Conservation (phyloP, 164 flowering plant genomes). For the Annona squamosa region DNA sequence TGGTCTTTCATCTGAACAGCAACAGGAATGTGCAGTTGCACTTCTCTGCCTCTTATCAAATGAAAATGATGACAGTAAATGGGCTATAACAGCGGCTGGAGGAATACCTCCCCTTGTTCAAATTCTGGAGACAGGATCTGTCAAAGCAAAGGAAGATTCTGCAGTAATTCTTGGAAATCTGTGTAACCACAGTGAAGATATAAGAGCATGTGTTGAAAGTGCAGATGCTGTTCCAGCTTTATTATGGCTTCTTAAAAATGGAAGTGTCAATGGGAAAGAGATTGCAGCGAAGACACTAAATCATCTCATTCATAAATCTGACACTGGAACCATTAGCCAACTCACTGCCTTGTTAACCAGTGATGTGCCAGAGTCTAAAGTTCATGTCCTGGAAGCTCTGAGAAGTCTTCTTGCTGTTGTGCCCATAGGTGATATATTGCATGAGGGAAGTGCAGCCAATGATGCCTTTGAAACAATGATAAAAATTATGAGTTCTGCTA, state of each 20-base stretch:
- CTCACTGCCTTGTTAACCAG: conserved; percentile 84
- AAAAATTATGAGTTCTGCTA: conserved; percentile 64
- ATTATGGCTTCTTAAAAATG: conserved; percentile 91
- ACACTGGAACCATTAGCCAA: conserved; percentile 92
- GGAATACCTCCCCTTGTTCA: conserved; percentile 99
- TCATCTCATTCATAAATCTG: conserved; percentile 93
- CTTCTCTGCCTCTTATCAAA: conserved; percentile 74
- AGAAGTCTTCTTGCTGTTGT: conserved; percentile 86
- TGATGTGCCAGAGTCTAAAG: conserved; percentile 93
- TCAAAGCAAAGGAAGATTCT: conserved; percentile 95
- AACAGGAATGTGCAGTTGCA: conserved; percentile 97
- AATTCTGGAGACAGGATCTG: conserved; percentile 90
- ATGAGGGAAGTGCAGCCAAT: conserved; percentile 93
- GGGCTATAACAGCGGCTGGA: conserved; percentile 99
- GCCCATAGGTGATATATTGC: conserved; percentile 62
- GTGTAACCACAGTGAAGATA: conserved; percentile 97
- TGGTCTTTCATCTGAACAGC: conserved; percentile 96
- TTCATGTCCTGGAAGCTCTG: conserved; percentile 86
- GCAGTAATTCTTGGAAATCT: conserved; percentile 90
- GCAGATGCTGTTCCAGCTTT: conserved; percentile 99
- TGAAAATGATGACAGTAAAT: conserved; percentile 96
- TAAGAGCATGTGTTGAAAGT: conserved; percentile 98
- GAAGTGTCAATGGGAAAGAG: conserved; percentile 84
- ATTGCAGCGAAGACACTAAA: conserved; percentile 92
- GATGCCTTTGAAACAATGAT: conserved; percentile 98